Percentiles rank a stretch among this genome's conserved stretches.
These are phyloP conservation scores for Geranium incanum DNA, from an alignment of 441 rosid species.

Conservation along the genomic window DNA sequence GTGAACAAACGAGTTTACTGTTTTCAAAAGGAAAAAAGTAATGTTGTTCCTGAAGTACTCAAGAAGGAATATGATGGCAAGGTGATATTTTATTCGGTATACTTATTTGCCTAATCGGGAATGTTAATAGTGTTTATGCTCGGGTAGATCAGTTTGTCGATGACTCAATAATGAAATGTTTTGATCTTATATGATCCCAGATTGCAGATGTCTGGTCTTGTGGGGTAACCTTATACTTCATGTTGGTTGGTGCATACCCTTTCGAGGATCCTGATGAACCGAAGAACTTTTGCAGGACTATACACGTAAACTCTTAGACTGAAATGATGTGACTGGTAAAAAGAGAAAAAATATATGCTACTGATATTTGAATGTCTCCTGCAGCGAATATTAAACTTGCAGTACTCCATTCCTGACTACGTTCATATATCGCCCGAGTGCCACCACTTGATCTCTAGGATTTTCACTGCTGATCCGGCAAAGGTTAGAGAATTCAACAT, in stretches of 20 bases:
- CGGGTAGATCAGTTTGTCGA: not conserved
- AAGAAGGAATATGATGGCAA: conserved; percentile 97
- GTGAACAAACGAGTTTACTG: conserved; percentile 32
- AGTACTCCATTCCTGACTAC: conserved; percentile 88
- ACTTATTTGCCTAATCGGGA: too few species aligned
- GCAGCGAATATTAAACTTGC: conserved; percentile 92
- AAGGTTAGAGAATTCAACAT: conserved; percentile 38
- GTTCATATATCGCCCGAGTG: conserved; percentile 92
- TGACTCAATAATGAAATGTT: too few species aligned
- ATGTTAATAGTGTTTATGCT: not conserved
- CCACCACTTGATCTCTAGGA: conserved; percentile 76
- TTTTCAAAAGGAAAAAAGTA: too few species aligned
- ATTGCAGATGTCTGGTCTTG: conserved; percentile 99
- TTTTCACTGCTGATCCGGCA: conserved; percentile 84
- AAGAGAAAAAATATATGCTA: not conserved
- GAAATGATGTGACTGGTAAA: not conserved
- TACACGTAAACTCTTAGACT: conserved; percentile 44
- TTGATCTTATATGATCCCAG: conserved; percentile 31
- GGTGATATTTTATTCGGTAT: conserved; percentile 34
- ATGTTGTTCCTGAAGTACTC: conserved; percentile 52
- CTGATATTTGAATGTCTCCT: conserved; percentile 14
- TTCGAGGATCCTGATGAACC: conserved; percentile 97
- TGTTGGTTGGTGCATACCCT: conserved; percentile 97
- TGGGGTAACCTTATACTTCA: conserved; percentile 88
- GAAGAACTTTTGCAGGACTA: conserved; percentile 82